phyloP scores from a whole-genome alignment of 345 rosid genomes.

The Gossypium turneri region DNA sequence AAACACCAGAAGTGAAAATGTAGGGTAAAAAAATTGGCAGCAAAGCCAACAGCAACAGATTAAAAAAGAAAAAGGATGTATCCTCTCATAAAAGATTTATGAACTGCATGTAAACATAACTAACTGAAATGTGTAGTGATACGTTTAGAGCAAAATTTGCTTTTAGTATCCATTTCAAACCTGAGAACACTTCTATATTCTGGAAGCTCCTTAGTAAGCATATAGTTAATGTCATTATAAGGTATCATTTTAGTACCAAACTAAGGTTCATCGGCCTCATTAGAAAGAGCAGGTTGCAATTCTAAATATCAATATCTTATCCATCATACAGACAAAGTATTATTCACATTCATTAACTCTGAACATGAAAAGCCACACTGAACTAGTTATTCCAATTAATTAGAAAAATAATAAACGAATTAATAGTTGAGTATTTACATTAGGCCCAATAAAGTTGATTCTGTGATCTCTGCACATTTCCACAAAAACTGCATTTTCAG shows the following conservation, averaged over 20 bases:
- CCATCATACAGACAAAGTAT: not conserved
- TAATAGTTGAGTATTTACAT: conserved; percentile 44
- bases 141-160: not conserved
- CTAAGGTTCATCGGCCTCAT: not conserved
- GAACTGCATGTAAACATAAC: not conserved
- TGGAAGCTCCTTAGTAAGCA: not conserved
- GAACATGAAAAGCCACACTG: not conserved
- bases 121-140: not conserved
- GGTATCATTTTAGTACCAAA: not conserved
- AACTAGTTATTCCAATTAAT: not conserved
- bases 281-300: not conserved
- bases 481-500: conserved; percentile 92
- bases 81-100: not conserved
- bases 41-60: not conserved
- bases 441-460: conserved; percentile 95
- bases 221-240: not conserved
- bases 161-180: not conserved
- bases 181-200: not conserved
- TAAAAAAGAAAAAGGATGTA: not conserved
- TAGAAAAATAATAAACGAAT: not conserved
- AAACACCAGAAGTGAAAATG: not conserved
- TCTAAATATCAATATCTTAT: not conserved
- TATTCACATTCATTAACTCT: not conserved
- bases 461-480: conserved; percentile 96
- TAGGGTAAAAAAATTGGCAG: not conserved